Evolutionary conservation across 2,329 filamentous ascomycete genomes (phyloP).

Genomic region (Penicillium sp.): DNA sequence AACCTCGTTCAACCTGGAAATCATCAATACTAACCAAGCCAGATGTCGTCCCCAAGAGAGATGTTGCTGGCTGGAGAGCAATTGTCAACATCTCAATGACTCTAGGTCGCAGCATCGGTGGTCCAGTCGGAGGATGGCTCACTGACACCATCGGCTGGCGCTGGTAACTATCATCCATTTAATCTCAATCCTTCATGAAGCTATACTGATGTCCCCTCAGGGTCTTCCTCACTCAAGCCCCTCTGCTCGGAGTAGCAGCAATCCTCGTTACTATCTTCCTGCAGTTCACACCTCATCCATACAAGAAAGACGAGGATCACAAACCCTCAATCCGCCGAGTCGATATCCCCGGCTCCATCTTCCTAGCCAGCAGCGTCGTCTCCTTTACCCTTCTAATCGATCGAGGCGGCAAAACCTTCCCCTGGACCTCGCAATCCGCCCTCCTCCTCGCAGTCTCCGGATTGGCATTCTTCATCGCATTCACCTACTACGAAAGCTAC

Average conservation of each 20-base stretch:
- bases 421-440: not conserved
- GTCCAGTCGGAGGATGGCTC: slow-evolving; percentile 60
- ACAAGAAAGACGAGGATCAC: not conserved
- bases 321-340: slow-evolving; percentile 1
- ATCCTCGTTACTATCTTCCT: not conserved
- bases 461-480: not conserved
- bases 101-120: slow-evolving; percentile 51
- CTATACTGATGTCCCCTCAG: not conserved
- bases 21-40: slow-evolving; percentile 4
- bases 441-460: not conserved
- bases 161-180: slow-evolving; percentile 54
- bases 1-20: no score
- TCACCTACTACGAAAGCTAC: not conserved
- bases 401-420: not conserved
- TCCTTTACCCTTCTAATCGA: slow-evolving; percentile 1
- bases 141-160: slow-evolving; percentile 66
- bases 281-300: not conserved
- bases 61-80: slow-evolving; percentile 48
- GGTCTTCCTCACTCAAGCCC: not conserved
- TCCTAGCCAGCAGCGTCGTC: not conserved
- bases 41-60: slow-evolving; percentile 49
- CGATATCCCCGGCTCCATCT: not conserved
- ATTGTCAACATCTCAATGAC: slow-evolving; percentile 54
- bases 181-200: slow-evolving; percentile 35
- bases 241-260: not conserved